Evolutionary conservation across 1,139 yeast genomes (phyloP).

Genomic region (Hemisphaericaspora xylofermentans): DNA sequence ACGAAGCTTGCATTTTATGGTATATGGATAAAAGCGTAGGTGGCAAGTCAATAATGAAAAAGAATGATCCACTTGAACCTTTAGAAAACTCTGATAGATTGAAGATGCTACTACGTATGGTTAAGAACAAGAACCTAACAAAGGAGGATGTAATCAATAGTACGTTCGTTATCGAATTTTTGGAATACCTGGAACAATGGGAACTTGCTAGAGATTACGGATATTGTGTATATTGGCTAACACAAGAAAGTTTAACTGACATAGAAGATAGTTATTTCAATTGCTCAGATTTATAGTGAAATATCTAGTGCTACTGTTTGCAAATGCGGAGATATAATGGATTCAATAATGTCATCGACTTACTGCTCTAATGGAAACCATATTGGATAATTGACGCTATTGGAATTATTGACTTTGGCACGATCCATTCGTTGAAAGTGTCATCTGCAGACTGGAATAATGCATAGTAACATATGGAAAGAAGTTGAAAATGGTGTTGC

Average conservation of each 20-base stretch:
- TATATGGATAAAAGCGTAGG: not conserved
- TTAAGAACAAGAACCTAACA: not conserved
- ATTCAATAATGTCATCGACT: no score
- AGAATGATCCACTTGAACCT: not conserved
- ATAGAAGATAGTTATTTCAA: no score
- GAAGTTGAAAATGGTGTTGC: no score
- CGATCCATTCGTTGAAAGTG: no score
- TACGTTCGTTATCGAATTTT: not conserved
- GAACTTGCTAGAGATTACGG: not conserved
- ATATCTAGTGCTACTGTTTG: no score
- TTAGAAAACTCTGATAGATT: not conserved
- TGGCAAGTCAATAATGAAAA: not conserved
- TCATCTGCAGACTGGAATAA: no score
- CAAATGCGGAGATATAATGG: no score
- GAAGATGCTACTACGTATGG: not conserved
- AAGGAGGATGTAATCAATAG: not conserved
- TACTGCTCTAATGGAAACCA: no score
- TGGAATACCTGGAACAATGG: not conserved
- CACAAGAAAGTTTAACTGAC: not conserved
- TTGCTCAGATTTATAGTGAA: no score
- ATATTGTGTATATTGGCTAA: not conserved
- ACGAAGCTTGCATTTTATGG: not conserved
- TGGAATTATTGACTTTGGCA: no score
- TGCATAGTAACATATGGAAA: no score
- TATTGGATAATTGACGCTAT: no score